A percentile compares a stretch with the other conserved stretches of the same genome.
Evolutionary conservation across 192 early-diverging fungal species (phyloP).

Genomic region (Entomortierella beljakovae): DNA sequence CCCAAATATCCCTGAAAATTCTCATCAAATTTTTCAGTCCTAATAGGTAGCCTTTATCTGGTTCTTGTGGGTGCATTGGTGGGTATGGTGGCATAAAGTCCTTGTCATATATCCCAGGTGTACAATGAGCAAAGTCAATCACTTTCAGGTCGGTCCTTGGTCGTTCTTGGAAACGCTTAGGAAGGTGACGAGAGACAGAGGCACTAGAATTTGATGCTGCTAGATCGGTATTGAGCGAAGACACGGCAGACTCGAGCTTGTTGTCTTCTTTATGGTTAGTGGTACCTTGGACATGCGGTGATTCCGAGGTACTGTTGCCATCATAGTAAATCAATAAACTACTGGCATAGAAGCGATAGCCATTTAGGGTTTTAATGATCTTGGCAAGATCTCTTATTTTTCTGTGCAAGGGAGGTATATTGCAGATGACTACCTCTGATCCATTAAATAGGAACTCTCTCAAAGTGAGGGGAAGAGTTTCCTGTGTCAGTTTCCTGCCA

Average conservation of each 20-base stretch:
- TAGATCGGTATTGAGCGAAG: not conserved
- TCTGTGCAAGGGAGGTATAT: slow-evolving; percentile 85
- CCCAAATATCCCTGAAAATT: slow-evolving; percentile 77
- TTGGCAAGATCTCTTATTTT: slow-evolving; percentile 80
- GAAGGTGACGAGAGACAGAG: not conserved
- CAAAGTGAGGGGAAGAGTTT: slow-evolving; percentile 83
- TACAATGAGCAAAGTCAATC: slow-evolving; percentile 97
- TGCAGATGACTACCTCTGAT: slow-evolving; percentile 71
- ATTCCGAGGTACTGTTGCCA: slow-evolving; percentile 58
- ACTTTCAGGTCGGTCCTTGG: slow-evolving; percentile 84
- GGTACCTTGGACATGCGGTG: not conserved
- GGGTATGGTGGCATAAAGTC: slow-evolving; percentile 53
- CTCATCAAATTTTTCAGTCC: slow-evolving; percentile 78
- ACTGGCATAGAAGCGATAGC: slow-evolving; percentile 92
- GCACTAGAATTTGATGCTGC: not conserved
- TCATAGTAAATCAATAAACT: slow-evolving; percentile 95
- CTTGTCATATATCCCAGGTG: slow-evolving; percentile 63
- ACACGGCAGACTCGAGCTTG: too few relatives aligned
- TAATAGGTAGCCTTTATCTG: slow-evolving; percentile 85
- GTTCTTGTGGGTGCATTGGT: slow-evolving; percentile 63
- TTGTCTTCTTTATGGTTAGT: not conserved
- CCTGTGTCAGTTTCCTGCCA: slow-evolving; percentile 84
- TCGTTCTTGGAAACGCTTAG: slow-evolving; percentile 7
- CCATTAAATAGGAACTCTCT: slow-evolving; percentile 92
- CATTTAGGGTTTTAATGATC: slow-evolving; percentile 79